phyloP scores from a whole-genome alignment of 2,329 filamentous ascomycete genomes.

The Exophiala calicioides region DNA sequence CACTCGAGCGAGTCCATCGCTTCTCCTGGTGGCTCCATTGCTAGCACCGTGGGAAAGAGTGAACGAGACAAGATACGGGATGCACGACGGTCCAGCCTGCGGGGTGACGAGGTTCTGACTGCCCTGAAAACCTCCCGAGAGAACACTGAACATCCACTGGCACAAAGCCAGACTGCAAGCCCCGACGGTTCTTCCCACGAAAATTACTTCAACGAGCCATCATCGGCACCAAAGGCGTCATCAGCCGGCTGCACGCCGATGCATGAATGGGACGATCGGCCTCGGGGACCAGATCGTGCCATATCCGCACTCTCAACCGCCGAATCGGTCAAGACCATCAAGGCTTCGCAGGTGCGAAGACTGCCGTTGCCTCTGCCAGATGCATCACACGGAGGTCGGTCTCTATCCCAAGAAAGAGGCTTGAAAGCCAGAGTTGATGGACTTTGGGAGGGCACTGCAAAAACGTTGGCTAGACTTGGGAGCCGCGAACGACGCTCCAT shows the following conservation, averaged over 20 bases:
- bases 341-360: slow-evolving; percentile 36
- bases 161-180: slow-evolving; percentile 71
- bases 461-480: slow-evolving; percentile 21
- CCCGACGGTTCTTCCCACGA: slow-evolving; percentile 53
- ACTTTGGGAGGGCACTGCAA: slow-evolving; percentile 28
- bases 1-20: slow-evolving; percentile 57
- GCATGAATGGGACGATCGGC: slow-evolving; percentile 35
- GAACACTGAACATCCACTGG: slow-evolving; percentile 68
- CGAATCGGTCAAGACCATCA: slow-evolving; percentile 49
- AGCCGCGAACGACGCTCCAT: slow-evolving; percentile 39
- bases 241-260: slow-evolving; percentile 29
- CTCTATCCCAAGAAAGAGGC: slow-evolving; percentile 18
- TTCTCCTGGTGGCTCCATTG: slow-evolving; percentile 57
- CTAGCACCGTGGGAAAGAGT: slow-evolving; percentile 57
- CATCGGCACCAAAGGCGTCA: slow-evolving; percentile 14
- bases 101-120: slow-evolving; percentile 59
- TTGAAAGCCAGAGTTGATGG: slow-evolving; percentile 26
- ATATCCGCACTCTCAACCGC: slow-evolving; percentile 48
- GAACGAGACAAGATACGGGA: slow-evolving; percentile 39
- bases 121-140: slow-evolving; percentile 53
- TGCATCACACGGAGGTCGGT: slow-evolving; percentile 10
- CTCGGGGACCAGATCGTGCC: slow-evolving; percentile 42
- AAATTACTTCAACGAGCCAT: slow-evolving; percentile 40
- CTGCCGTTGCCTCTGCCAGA: slow-evolving; percentile 12
- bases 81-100: slow-evolving; percentile 56